Evolutionary conservation across 2,329 filamentous ascomycete genomes (phyloP).

Genomic region (Cryphonectria nitschkei): DNA sequence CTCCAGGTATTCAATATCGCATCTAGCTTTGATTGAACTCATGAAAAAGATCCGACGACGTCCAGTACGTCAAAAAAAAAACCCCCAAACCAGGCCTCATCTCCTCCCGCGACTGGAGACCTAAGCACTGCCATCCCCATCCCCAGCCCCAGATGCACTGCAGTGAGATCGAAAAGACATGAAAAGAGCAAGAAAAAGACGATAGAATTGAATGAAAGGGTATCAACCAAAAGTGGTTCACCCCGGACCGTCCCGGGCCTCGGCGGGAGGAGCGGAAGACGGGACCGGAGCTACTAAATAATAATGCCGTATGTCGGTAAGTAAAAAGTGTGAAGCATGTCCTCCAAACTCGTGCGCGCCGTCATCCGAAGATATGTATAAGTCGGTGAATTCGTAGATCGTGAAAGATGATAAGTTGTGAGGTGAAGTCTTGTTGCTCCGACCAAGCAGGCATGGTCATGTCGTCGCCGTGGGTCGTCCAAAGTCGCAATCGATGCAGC

Average conservation of each 20-base stretch:
- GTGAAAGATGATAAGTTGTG: constrained; percentile 3
- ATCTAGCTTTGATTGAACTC: neutral
- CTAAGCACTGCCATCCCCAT: neutral
- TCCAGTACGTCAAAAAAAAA: neutral
- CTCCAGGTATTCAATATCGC: neutral
- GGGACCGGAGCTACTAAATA: constrained; percentile 9
- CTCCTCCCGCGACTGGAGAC: constrained; percentile 8
- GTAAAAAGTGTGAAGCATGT: constrained; percentile 20
- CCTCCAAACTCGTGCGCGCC: constrained; percentile 22
- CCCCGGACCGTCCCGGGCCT: constrained; percentile 26
- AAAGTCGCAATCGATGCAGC: constrained; percentile 1
- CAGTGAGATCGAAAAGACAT: constrained; percentile 7
- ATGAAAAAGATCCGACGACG: constrained; percentile 1
- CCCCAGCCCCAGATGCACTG: constrained; percentile 7
- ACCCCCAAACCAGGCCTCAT: constrained; percentile 22
- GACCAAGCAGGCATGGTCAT: constrained; percentile 10
- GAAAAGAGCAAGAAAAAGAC: neutral
- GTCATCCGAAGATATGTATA: constrained; percentile 11
- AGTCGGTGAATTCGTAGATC: constrained; percentile 16
- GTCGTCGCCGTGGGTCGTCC: neutral
- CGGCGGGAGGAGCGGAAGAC: constrained; percentile 18
- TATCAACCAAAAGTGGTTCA: constrained; percentile 23
- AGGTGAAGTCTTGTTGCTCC: neutral
- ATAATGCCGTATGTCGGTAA: constrained; percentile 9
- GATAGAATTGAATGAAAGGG: constrained; percentile 9